These are phyloP conservation scores for Cynanchum wilfordii DNA, from an alignment of 257 asterid species.

Conservation along the genomic window DNA sequence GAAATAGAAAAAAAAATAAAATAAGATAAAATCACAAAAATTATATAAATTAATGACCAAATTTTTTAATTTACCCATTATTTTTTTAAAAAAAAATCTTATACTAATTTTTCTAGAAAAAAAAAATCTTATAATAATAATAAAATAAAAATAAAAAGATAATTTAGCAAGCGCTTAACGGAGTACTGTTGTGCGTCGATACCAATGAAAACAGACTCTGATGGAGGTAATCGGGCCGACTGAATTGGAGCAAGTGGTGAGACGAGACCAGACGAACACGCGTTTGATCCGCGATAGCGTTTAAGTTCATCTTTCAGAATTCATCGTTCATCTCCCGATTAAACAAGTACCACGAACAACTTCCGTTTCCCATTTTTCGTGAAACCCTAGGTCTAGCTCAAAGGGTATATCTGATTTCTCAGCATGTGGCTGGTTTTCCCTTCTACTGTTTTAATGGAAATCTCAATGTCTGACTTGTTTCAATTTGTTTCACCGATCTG, in stretches of 20 bases:
- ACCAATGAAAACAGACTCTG: neutral
- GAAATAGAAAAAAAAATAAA: no score
- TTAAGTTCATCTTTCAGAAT: neutral
- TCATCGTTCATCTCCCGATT: neutral
- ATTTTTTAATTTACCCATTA: no score
- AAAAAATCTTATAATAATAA: no score
- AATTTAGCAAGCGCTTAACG: no score
- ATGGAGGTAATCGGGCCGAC: neutral
- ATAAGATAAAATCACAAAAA: no score
- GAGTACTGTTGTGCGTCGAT: no score
- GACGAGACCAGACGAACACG: neutral
- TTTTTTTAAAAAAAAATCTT: no score
- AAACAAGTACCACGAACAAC: neutral
- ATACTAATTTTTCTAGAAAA: no score
- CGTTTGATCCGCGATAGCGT: neutral
- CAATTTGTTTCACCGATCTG: constrained; percentile 11
- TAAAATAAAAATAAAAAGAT: no score
- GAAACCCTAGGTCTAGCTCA: constrained; percentile 15
- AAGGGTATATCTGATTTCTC: neutral
- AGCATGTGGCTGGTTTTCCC: neutral
- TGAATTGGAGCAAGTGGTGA: neutral
- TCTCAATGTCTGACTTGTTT: constrained; percentile 10
- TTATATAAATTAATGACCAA: no score
- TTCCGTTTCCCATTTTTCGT: neutral
- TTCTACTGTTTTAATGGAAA: neutral